Evolutionary conservation across 768 basidiomycete genomes (phyloP).

Genomic region (Termitomyces sp.): DNA sequence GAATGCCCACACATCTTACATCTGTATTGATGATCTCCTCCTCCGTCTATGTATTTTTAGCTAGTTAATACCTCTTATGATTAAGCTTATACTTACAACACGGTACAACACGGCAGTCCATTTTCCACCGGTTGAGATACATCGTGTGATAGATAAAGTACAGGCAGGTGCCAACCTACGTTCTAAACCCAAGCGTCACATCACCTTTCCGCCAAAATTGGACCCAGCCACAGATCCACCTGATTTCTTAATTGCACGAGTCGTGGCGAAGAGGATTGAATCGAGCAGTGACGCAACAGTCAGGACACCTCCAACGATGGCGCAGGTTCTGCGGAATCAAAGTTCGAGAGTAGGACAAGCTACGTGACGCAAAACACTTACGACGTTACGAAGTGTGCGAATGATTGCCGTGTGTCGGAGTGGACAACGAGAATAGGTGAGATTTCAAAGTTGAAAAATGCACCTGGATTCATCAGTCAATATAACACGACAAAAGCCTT

Average conservation of each 20-base stretch:
- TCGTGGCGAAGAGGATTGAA: conserved; percentile 80
- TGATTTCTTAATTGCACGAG: conserved; percentile 68
- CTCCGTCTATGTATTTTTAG: conserved; percentile 3
- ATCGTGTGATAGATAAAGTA: conserved; percentile 9
- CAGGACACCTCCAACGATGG: conserved; percentile 95
- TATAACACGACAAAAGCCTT: not conserved
- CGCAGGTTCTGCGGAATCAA: conserved; percentile 71
- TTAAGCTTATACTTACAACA: no score
- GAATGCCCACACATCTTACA: not conserved
- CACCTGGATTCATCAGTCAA: conserved; percentile 39
- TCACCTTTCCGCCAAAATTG: conserved; percentile 35
- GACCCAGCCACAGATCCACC: conserved; percentile 28
- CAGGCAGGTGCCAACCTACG: conserved; percentile 9
- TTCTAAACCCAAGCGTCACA: conserved; percentile 27
- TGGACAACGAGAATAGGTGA: conserved; percentile 95
- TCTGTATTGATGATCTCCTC: conserved; percentile 2
- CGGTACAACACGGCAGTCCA: conserved; percentile 10
- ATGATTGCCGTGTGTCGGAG: conserved; percentile 86
- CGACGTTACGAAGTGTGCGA: conserved; percentile 98
- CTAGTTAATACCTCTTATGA: not conserved
- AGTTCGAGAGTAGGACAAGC: not conserved
- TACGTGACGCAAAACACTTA: conserved; percentile 37
- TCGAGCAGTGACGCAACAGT: conserved; percentile 92
- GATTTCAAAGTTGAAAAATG: conserved; percentile 94
- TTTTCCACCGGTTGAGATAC: conserved; percentile 7